Evolutionary conservation across 179 eudicot species (phyloP), one percentile per base, ranked within the genome.

Genomic region (Nepenthes alata): DNA sequence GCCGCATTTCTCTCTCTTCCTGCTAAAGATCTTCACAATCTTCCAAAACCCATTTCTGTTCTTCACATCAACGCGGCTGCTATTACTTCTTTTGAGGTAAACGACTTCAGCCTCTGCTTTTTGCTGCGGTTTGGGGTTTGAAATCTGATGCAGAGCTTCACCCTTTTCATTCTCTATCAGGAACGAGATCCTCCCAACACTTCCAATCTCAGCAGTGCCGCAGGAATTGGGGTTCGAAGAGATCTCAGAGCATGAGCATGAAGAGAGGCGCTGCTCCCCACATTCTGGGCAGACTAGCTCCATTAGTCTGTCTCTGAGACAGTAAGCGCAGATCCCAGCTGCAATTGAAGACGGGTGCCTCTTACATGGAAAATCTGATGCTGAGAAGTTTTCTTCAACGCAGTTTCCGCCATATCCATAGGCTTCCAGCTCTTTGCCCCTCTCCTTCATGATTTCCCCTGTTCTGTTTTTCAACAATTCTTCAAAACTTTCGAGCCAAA

Each of bases 291-390:
- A 89, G 10, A 89, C 80, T 2, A 89, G 69, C 47, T 81, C 78
- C 41, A 76, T 62, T 6, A 89, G 63, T 51, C 80, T 72, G 38
- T 89, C 96, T 5, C 78, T 87, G 8, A 89, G 78, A 61, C 96
- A 89, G 63, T 69, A 66, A 35, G 96, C 82, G 60, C 96, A 89
- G 57, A 89, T 76, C 47, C 96, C 96, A 35, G 76, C 82, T 2
- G 78, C 45, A 25, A 85, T 59, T 12, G 89, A 78, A 72, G 72
- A 44, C 37, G 96, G 96, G 69, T 89, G 96, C 50, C 79, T 89
- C 36, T 57, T 79, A 63, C 96, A 89, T 4, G 79, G 83, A 50
- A 50, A 4, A 1, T 76, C 82, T 16, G 78, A 75, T 34, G 76
- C 47, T n/a, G 62, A 34, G 25, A 59, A 67, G 57, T 39, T 65